Conservation (phyloP, 805 yeast genomes). For the Wickerhamiella brachini region DNA sequence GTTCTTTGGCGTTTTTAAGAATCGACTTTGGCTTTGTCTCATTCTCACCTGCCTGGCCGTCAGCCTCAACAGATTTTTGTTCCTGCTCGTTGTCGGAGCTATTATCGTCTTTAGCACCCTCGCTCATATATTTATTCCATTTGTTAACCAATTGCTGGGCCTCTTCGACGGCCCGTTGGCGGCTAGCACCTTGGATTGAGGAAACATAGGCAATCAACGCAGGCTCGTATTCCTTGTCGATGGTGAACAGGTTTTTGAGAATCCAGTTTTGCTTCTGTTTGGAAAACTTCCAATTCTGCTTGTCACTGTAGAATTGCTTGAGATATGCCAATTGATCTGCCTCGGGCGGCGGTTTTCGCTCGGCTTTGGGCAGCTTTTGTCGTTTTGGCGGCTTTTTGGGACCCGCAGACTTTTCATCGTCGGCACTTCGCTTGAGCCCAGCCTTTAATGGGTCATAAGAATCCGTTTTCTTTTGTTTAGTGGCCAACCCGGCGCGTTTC, state of each 20-base stretch:
- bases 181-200: constrained; percentile 59
- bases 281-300: constrained; percentile 64
- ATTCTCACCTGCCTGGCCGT: too few relatives aligned
- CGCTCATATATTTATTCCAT: constrained; percentile 43
- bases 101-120: constrained; percentile 5
- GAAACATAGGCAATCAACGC: constrained; percentile 39
- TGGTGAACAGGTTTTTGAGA: constrained; percentile 41
- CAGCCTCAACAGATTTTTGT: constrained; percentile 5
- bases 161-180: constrained; percentile 39
- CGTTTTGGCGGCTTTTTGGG: constrained; percentile 54
- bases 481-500: constrained; percentile 55
- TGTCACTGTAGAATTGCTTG: constrained; percentile 42
- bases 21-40: constrained; percentile 10
- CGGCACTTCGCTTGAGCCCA: constrained; percentile 18
- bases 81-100: neutral
- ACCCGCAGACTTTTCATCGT: constrained; percentile 7
- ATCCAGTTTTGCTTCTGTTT: constrained; percentile 84
- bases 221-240: constrained; percentile 40
- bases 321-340: constrained; percentile 60
- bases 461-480: constrained; percentile 30
- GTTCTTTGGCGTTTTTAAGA: constrained; percentile 10
- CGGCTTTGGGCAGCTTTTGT: constrained; percentile 50
- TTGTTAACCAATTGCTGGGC: constrained; percentile 32
- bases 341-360: constrained; percentile 59
- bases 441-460: constrained; percentile 19